Percentiles rank a stretch among this genome's conserved stretches.
phyloP scores from a whole-genome alignment of 73 alveolate species.

The Stentor coeruleus region DNA sequence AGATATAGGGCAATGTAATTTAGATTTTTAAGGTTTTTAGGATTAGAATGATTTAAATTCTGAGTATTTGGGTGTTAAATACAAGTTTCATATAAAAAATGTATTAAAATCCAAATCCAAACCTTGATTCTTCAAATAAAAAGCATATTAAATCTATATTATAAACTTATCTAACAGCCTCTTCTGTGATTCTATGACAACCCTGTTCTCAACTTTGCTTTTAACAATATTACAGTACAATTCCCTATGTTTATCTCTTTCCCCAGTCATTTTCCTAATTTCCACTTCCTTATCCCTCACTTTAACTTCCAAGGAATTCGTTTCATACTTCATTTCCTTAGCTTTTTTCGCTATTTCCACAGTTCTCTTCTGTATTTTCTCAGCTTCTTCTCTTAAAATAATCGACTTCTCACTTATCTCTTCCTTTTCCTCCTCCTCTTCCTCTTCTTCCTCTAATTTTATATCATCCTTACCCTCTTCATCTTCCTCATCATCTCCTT shows the following conservation, averaged over 20 bases:
- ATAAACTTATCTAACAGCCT: neutral
- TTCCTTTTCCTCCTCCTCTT: too few species aligned
- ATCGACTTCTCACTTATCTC: neutral
- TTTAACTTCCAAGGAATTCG: neutral
- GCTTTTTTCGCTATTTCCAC: neutral
- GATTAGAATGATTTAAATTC: too few species aligned
- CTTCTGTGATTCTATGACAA: conserved; percentile 12
- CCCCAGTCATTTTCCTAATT: neutral
- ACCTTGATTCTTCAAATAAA: too few species aligned
- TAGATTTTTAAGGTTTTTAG: too few species aligned
- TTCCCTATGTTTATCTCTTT: neutral
- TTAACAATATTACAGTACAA: neutral
- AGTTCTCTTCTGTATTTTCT: neutral
- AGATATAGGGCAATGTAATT: too few species aligned
- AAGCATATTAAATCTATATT: too few species aligned
- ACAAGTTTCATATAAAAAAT: too few species aligned
- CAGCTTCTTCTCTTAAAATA: neutral
- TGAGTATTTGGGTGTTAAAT: too few species aligned
- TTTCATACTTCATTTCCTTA: neutral
- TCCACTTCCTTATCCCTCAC: conserved; percentile 2
- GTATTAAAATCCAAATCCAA: too few species aligned
- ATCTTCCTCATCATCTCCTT: neutral
- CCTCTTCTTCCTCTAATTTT: too few species aligned
- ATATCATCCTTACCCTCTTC: too few species aligned
- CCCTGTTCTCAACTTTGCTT: neutral